Conservation (phyloP, 2,329 filamentous ascomycete species). For the Neonectria faginata region DNA sequence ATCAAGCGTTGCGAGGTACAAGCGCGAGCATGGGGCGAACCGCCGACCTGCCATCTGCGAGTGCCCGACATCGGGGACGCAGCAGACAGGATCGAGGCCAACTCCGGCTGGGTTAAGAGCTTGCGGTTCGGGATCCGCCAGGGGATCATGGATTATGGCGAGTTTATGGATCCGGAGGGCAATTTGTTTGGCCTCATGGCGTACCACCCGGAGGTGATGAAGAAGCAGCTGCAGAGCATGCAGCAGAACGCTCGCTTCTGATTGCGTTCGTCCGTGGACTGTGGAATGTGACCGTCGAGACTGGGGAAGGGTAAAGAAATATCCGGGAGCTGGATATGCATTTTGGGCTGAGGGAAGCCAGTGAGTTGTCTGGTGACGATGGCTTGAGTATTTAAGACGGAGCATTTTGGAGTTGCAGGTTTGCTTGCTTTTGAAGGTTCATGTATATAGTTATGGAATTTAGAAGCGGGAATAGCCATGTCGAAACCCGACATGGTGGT, state of each 20-base stretch:
- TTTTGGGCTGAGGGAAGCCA: constrained; percentile 9
- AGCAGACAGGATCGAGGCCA: constrained; percentile 39
- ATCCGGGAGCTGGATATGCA: constrained; percentile 30
- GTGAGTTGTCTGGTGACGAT: neutral
- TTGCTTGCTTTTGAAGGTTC: neutral
- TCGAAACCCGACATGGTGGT: neutral
- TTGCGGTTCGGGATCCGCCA: constrained; percentile 41
- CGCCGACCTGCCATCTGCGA: constrained; percentile 37
- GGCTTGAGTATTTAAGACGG: constrained; percentile 21
- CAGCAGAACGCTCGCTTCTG: constrained; percentile 24
- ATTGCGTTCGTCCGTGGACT: neutral
- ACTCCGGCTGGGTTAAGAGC: constrained; percentile 38
- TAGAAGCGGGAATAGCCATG: neutral
- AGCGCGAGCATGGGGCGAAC: constrained; percentile 5
- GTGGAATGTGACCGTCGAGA: neutral
- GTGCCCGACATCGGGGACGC: constrained; percentile 41
- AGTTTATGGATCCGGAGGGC: constrained; percentile 45
- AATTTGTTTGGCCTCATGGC: constrained; percentile 43
- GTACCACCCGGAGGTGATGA: constrained; percentile 32
- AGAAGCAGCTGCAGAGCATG: neutral
- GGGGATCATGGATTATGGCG: constrained; percentile 43
- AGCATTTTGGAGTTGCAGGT: constrained; percentile 15
- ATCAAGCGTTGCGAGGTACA: neutral
- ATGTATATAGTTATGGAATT: neutral
- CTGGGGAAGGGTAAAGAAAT: constrained; percentile 40